Conservation (phyloP, 2,329 filamentous ascomycete genomes). For the Fusarium bulbicola region DNA sequence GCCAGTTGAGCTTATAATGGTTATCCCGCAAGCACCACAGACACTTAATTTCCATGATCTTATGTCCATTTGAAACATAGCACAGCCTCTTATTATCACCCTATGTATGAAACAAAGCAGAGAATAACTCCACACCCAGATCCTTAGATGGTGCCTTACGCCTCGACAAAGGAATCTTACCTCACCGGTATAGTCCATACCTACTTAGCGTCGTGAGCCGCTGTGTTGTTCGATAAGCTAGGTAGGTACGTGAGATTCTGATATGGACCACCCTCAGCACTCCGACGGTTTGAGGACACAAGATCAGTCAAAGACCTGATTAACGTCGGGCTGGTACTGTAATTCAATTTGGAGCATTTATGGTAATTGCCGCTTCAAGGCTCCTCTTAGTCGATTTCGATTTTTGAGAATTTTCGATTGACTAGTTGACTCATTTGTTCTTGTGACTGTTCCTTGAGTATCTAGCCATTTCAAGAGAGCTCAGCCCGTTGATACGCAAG, state of each 20-base stretch:
- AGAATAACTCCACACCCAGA: slow-evolving; percentile 12
- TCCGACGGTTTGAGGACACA: background rate
- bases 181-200: background rate
- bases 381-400: background rate
- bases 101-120: background rate
- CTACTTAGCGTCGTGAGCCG: background rate
- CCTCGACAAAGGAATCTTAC: slow-evolving; percentile 8
- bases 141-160: slow-evolving; percentile 2
- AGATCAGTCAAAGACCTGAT: background rate
- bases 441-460: background rate
- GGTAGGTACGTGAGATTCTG: background rate
- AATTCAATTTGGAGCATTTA: background rate
- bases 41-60: slow-evolving; percentile 1
- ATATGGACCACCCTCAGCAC: background rate
- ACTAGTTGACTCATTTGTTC: background rate
- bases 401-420: background rate
- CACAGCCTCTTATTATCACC: slow-evolving; percentile 28
- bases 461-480: slow-evolving; percentile 15
- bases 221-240: background rate
- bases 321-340: background rate
- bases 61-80: slow-evolving; percentile 6
- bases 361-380: background rate
- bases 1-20: background rate
- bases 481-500: slow-evolving; percentile 11
- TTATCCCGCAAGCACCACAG: background rate